Evolutionary conservation across 169 alveolate genomes (phyloP).

Genomic region (Cryptosporidium andersoni): DNA sequence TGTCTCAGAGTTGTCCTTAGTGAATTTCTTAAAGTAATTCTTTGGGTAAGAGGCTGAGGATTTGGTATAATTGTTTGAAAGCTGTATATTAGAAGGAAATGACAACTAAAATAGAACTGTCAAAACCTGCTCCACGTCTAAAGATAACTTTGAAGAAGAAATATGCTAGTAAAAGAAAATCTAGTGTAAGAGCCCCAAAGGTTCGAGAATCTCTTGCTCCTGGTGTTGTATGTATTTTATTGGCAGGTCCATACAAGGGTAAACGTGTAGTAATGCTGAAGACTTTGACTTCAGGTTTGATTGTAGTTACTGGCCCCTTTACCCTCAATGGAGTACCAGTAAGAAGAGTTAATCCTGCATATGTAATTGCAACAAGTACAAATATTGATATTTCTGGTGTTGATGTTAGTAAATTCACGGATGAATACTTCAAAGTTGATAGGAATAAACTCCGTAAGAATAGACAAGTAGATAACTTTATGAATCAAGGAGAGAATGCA

Average conservation of each 20-base stretch:
- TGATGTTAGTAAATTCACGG: slow-evolving; percentile 80
- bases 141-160: slow-evolving; percentile 52
- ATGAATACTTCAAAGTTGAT: slow-evolving; percentile 77
- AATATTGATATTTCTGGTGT: slow-evolving; percentile 84
- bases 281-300: slow-evolving; percentile 90
- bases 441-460: slow-evolving; percentile 74
- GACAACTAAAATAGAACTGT: slow-evolving; percentile 45
- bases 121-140: slow-evolving; percentile 44
- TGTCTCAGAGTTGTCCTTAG: not conserved
- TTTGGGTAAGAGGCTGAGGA: not conserved
- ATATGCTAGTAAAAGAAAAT: slow-evolving; percentile 65
- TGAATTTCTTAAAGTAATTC: not conserved
- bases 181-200: slow-evolving; percentile 75
- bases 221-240: slow-evolving; percentile 93
- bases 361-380: slow-evolving; percentile 94
- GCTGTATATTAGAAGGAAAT: slow-evolving; percentile 11
- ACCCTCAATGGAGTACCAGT: slow-evolving; percentile 96
- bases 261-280: slow-evolving; percentile 96
- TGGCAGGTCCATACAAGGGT: slow-evolving; percentile 96
- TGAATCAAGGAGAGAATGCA: slow-evolving; percentile 80
- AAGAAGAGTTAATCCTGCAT: slow-evolving; percentile 95
- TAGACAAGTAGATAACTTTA: slow-evolving; percentile 73
- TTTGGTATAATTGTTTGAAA: not conserved
- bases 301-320: slow-evolving; percentile 96
- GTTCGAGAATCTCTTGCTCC: slow-evolving; percentile 85